Base-by-base conservation (phyloP, 331 rosid genomes). In the Pyrus hybrid region DNA sequence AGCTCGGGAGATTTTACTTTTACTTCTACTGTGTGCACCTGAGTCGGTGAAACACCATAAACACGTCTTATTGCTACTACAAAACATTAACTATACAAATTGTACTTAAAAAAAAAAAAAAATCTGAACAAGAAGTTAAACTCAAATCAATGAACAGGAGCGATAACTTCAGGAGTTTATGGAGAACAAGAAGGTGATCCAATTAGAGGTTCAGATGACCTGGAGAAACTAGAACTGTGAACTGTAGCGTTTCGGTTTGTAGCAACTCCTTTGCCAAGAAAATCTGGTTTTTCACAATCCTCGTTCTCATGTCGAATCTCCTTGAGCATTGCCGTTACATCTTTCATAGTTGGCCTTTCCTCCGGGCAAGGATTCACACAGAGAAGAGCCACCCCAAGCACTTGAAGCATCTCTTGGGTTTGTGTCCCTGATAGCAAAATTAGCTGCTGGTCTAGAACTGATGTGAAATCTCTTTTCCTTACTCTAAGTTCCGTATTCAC, bases 321-420 rank as follows among this genome's bases (percentile, higher is more conserved):
- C 75, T 90, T 90, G 81, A 94, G 91, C 99, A 92, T 92, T 67
- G 92, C 90, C 3, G 99, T 71, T 17, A 94, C 93, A 74, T 92
- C 99, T 79, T 90, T 94, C 99, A 94, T 94, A 1, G 93, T 81
- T 2, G 99, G 97, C 68, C 99, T 73, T 73, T 94, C 99, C 72
- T 80, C 97, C 0, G 99, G 97, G 45, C 73, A 82, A 16, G 89
- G 80, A 85, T 92, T 90, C 74, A 92, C 89, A 63, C 97, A 94
- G 8, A 94, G 89, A 68, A 92, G 89, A 83, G 99, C 95, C 76
- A 94, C 95, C 30, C 97, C 97, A 28, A 91, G 88, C 51, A 91
- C 97, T 80, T 93, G 98, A 82, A 93, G 86, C 97, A 93, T 93
- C 83, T 93, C 95, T 32, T 80, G 90, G 14, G 83, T 91, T 76